phyloP scores from a whole-genome alignment of 108 stramenopile genomes.

The Nitzschia sp. region DNA sequence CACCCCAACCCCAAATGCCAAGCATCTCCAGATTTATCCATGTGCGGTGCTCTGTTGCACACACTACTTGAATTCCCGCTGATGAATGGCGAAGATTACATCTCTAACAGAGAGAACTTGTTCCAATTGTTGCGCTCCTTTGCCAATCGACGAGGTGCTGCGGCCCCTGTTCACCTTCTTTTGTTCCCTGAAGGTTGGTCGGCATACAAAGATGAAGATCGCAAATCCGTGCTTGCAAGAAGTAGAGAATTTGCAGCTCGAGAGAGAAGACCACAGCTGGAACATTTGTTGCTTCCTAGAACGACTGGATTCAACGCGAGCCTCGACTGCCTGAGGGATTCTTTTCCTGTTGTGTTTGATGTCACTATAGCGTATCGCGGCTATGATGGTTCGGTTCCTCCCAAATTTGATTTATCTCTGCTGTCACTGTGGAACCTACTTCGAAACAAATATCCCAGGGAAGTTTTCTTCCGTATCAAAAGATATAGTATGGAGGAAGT shows the following conservation, averaged over 20 bases:
- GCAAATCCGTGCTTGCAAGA: constrained; percentile 52
- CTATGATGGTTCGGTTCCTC: constrained; percentile 43
- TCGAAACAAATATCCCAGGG: constrained; percentile 41
- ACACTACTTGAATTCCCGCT: constrained; percentile 68
- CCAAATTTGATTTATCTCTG: constrained; percentile 30
- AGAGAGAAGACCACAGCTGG: constrained; percentile 73
- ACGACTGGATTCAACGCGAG: constrained; percentile 77
- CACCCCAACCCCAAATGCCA: background rate
- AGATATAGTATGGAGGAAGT: constrained; percentile 76
- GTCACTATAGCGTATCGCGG: constrained; percentile 63
- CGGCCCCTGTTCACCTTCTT: constrained; percentile 55
- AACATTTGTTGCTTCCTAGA: constrained; percentile 68
- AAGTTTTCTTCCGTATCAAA: constrained; percentile 67
- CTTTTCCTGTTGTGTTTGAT: constrained; percentile 74
- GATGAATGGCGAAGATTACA: constrained; percentile 56
- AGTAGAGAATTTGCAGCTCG: constrained; percentile 74
- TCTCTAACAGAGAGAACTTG: constrained; percentile 53
- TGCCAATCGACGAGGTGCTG: constrained; percentile 29
- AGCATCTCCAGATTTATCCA: constrained; percentile 25
- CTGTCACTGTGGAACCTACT: constrained; percentile 40
- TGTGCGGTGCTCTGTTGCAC: constrained; percentile 44
- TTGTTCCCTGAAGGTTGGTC: constrained; percentile 67
- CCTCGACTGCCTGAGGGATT: constrained; percentile 60
- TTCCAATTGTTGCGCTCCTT: constrained; percentile 60
- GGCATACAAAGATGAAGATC: constrained; percentile 47